Percentiles rank a stretch among this genome's conserved stretches.
These are phyloP conservation scores for Crithidia bombi DNA, from an alignment of 208 protist species.

Conservation along the genomic window DNA sequence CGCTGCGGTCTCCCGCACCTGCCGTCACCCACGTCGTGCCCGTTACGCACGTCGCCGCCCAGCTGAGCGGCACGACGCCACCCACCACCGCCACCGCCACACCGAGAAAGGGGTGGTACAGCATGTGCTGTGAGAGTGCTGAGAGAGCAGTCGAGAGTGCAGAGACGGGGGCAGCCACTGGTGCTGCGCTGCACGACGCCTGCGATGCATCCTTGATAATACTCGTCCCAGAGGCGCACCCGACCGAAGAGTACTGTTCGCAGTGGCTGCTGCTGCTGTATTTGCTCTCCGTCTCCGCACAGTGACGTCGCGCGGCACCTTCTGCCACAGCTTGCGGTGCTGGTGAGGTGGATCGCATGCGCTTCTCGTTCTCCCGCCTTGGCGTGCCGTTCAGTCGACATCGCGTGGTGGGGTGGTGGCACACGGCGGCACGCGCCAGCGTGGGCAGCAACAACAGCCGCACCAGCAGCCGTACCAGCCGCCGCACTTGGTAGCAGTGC, in stretches of 20 bases:
- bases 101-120: conserved; percentile 47
- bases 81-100: conserved; percentile 39
- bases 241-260: too few relatives aligned
- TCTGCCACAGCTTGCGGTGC: too few relatives aligned
- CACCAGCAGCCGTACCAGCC: conserved; percentile 21
- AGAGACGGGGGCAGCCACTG: neutral
- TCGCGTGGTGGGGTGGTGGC: too few relatives aligned
- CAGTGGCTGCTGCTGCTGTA: neutral
- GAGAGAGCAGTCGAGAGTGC: neutral
- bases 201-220: too few relatives aligned
- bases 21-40: neutral
- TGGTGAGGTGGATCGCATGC: too few relatives aligned
- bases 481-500: conserved; percentile 5
- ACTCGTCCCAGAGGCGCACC: too few relatives aligned
- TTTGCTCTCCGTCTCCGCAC: neutral
- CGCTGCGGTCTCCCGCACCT: neutral
- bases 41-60: conserved; percentile 30
- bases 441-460: conserved; percentile 29
- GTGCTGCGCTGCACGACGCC: neutral
- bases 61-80: conserved; percentile 29
- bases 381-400: too few relatives aligned
- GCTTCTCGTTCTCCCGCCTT: too few relatives aligned
- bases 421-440: neutral
- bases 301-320: neutral
- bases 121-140: conserved; percentile 16